phyloP scores from a whole-genome alignment of 2,329 filamentous ascomycete genomes.

The Aspergillus neoniger region DNA sequence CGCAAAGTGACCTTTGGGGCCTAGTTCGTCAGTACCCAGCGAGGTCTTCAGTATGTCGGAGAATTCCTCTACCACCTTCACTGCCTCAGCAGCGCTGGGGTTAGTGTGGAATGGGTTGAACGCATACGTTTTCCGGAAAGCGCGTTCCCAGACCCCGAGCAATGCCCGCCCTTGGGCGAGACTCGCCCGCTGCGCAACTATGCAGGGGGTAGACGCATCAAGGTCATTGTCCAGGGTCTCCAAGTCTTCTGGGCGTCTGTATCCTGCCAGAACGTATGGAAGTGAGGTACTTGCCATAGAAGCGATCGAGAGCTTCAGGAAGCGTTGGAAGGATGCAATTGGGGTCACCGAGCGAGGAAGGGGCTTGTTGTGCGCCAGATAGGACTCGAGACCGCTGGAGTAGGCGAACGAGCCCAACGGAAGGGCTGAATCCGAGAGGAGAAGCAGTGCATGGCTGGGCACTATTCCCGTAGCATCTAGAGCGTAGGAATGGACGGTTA shows the following conservation, averaged over 20 bases:
- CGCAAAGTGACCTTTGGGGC: constrained; percentile 58
- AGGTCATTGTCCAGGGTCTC: constrained; percentile 62
- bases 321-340: constrained; percentile 53
- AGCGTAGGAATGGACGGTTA: background rate
- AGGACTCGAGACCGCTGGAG: constrained; percentile 65
- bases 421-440: constrained; percentile 65
- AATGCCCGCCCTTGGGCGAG: constrained; percentile 62
- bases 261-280: constrained; percentile 60
- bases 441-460: constrained; percentile 54
- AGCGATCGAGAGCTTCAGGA: constrained; percentile 58
- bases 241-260: constrained; percentile 53
- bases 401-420: constrained; percentile 67
- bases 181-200: constrained; percentile 62
- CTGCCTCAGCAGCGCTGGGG: constrained; percentile 23
- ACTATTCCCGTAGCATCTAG: background rate
- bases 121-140: constrained; percentile 45
- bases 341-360: constrained; percentile 35
- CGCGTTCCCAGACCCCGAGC: constrained; percentile 61
- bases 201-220: constrained; percentile 64
- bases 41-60: constrained; percentile 41
- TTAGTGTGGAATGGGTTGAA: constrained; percentile 13
- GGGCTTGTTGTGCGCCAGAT: constrained; percentile 58
- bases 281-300: constrained; percentile 61
- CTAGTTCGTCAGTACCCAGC: constrained; percentile 33
- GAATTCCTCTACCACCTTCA: constrained; percentile 40